Percentiles rank a stretch among this genome's conserved stretches.
phyloP scores from a whole-genome alignment of 352 stramenopile species.

The Globisporangium barbulae region DNA sequence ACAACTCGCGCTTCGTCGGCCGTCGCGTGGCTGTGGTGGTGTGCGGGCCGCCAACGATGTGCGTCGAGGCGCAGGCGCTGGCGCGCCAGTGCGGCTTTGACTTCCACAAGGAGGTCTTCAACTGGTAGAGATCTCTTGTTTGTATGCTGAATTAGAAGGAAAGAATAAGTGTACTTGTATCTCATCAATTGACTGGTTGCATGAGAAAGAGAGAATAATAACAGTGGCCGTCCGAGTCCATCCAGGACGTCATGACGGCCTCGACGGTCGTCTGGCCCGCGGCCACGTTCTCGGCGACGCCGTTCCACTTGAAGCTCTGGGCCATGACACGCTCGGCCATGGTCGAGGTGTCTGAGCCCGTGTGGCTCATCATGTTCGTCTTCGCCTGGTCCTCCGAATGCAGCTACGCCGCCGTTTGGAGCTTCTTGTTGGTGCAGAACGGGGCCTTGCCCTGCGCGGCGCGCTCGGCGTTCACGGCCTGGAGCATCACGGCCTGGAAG shows the following conservation, averaged over 20 bases:
- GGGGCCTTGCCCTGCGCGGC: constrained; percentile 11
- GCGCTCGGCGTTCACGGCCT: constrained; percentile 21
- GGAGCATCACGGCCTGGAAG: constrained; percentile 21
- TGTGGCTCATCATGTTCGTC: constrained; percentile 33
- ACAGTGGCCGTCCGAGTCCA: constrained; percentile 18
- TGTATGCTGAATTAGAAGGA: not conserved
- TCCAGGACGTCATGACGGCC: constrained; percentile 21
- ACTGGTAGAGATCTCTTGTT: constrained; percentile 41
- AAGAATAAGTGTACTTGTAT: too few species aligned
- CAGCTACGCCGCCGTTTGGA: constrained; percentile 24
- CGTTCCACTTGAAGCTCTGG: constrained; percentile 23
- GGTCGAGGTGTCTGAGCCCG: constrained; percentile 21
- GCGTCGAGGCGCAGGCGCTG: constrained; percentile 57
- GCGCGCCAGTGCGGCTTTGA: constrained; percentile 64
- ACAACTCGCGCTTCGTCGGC: constrained; percentile 56
- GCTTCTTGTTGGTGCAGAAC: constrained; percentile 30
- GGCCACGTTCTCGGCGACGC: constrained; percentile 22
- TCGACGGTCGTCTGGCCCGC: constrained; percentile 18
- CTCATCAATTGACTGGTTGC: too few species aligned
- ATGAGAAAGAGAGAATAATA: too few species aligned
- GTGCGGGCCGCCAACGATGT: constrained; percentile 75
- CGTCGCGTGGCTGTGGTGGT: constrained; percentile 66
- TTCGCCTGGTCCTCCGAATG: constrained; percentile 32
- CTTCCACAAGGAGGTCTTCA: constrained; percentile 86
- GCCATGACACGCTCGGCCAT: constrained; percentile 21